These are phyloP conservation scores for Alternaria rosae DNA, from an alignment of 2,329 filamentous ascomycete genomes.

Conservation along the genomic window DNA sequence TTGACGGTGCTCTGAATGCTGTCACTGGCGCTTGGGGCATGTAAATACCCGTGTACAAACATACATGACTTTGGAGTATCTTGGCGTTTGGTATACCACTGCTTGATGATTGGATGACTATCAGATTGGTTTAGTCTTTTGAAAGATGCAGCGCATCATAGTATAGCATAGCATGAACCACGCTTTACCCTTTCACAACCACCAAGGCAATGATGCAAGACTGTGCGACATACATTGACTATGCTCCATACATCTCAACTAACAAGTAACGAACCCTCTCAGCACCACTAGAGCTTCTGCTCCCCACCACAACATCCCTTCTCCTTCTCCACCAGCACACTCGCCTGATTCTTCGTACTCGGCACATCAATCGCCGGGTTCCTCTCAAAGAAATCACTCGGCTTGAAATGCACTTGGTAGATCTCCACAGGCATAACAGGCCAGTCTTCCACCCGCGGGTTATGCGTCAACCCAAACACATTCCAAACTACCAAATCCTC, in stretches of 20 bases:
- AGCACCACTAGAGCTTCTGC: constrained; percentile 23
- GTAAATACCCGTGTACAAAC: constrained; percentile 14
- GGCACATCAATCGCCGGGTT: constrained; percentile 64
- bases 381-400: constrained; percentile 61
- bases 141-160: background rate
- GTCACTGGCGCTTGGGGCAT: constrained; percentile 50
- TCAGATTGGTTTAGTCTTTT: constrained; percentile 1
- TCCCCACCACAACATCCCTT: constrained; percentile 23
- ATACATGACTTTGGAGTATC: constrained; percentile 10
- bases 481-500: constrained; percentile 61
- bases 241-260: background rate
- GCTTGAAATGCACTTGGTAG: constrained; percentile 57
- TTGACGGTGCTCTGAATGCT: constrained; percentile 65
- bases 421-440: constrained; percentile 61
- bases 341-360: constrained; percentile 39
- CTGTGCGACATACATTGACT: background rate
- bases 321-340: constrained; percentile 39
- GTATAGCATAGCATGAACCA: background rate
- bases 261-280: background rate
- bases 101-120: constrained; percentile 3
- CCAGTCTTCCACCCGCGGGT: constrained; percentile 60
- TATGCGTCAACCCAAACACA: constrained; percentile 61
- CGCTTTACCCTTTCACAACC: background rate
- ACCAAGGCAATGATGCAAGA: background rate
- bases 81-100: constrained; percentile 11